Base-by-base conservation (phyloP, 495 filamentous ascomycete species). In the Apiosordaria backusii region DNA sequence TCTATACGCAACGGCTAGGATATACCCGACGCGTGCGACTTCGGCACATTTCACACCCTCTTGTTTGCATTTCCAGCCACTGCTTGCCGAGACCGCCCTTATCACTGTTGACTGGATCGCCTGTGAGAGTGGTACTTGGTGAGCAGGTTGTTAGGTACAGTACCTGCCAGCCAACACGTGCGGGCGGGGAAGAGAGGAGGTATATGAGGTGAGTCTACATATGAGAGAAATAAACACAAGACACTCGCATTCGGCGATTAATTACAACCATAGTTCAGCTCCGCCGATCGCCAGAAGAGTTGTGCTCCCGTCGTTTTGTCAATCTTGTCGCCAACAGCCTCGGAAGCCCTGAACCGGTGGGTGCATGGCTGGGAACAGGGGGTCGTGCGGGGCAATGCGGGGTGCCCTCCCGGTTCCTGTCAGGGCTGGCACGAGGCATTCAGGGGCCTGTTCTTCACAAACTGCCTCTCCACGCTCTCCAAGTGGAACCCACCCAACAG, bases 41-140 rank as follows among this genome's bases (percentile, higher is more conserved):
- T 62, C 66, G 66, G 66, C 62, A 65, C 45, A 60, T 67, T 22
- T 18, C 26, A 61, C 59, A 57, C 45, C 29, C 53, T 45, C 29
- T 27, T 13, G 24, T 58, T n/a, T 27, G 63, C 52, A 13, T 10
- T 24, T 21, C 19, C 53, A 55, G 16, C 9, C 35, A 45, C 27
- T 45, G 35, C 35, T n/a, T 45, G 35, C 35, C 35, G 35, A 45
- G 35, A 45, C 2, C 5, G 35, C 35, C 35, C 13, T n/a, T 13
- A 13, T 45, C n/a, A n/a, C 35, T 45, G 35, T 7, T 45, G 16
- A 29, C 27, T 7, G 3, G 27, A n/a, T 29, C 4, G 4, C 27
- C 7, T 29, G 27, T 29, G 27, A 29, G 27, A 29, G 4, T 29
- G 35, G 35, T n/a, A n/a, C n/a, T n/a, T n/a, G n/a, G 16, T 45